These are phyloP conservation scores for Aspergillus fumigatus DNA, from an alignment of 2,329 filamentous ascomycete genomes.

Conservation along the genomic window DNA sequence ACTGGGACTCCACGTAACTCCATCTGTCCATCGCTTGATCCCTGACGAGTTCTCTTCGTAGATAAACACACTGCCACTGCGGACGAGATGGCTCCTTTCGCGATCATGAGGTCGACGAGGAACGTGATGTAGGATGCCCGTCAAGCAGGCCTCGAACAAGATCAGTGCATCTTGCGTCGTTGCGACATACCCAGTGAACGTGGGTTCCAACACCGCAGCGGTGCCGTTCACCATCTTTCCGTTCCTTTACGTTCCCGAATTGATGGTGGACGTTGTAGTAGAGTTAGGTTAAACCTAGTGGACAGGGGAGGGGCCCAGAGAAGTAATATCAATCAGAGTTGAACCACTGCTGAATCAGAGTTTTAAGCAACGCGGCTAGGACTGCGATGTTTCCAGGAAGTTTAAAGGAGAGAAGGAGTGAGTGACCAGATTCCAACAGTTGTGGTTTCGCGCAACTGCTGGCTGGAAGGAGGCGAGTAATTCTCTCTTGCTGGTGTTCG, in stretches of 20 bases:
- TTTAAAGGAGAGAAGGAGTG: constrained; percentile 6
- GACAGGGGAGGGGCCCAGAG: constrained; percentile 11
- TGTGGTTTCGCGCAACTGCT: neutral
- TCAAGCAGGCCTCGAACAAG: constrained; percentile 73
- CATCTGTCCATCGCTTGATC: constrained; percentile 93
- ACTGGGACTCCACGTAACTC: constrained; percentile 84
- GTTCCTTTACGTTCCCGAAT: neutral
- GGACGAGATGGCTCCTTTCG: constrained; percentile 71
- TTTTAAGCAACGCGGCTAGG: constrained; percentile 10
- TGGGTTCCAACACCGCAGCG: constrained; percentile 54
- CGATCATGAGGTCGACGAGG: constrained; percentile 81
- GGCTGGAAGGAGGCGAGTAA: neutral
- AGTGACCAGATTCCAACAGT: neutral
- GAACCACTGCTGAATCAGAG: constrained; percentile 18
- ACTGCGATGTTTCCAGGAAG: constrained; percentile 4
- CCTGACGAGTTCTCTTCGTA: constrained; percentile 88
- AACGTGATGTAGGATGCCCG: constrained; percentile 67
- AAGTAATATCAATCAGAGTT: constrained; percentile 19
- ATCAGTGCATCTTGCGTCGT: constrained; percentile 71
- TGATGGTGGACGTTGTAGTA: neutral
- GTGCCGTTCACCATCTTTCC: constrained; percentile 39
- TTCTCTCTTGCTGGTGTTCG: neutral
- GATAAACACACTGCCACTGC: constrained; percentile 81
- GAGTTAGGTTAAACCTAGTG: constrained; percentile 16
- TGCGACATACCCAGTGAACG: constrained; percentile 63